Conservation (phyloP, 73 alveolate genomes). For the Stentor roeselii region DNA sequence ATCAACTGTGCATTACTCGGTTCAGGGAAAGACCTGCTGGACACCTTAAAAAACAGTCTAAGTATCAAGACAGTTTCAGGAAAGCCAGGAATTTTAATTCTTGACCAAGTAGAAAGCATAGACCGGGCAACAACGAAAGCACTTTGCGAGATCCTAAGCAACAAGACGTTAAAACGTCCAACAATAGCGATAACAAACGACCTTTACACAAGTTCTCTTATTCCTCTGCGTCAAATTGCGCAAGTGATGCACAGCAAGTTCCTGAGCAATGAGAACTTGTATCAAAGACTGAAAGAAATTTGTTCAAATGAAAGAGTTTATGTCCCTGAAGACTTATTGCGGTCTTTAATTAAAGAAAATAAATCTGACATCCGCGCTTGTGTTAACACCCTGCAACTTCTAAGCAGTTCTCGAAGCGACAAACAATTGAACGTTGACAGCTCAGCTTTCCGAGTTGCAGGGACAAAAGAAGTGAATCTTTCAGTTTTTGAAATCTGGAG, state of each 20-base stretch:
- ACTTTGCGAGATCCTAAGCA: background rate
- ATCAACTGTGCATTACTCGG: conserved; percentile 77
- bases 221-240: conserved; percentile 66
- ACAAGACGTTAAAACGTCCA: conserved; percentile 56
- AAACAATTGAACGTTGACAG: background rate
- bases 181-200: conserved; percentile 78
- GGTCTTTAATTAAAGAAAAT: conserved; percentile 35
- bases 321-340: conserved; percentile 42
- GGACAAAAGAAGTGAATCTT: background rate
- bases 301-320: conserved; percentile 57
- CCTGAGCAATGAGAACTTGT: conserved; percentile 49
- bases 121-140: background rate
- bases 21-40: conserved; percentile 28
- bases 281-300: conserved; percentile 49
- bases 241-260: conserved; percentile 57
- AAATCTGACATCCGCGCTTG: conserved; percentile 73
- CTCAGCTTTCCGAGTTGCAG: background rate
- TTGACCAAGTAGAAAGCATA: conserved; percentile 21
- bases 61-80: conserved; percentile 2
- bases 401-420: conserved; percentile 45
- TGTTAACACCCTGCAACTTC: conserved; percentile 61
- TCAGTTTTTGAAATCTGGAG: conserved; percentile 12
- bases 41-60: background rate
- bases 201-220: conserved; percentile 66
- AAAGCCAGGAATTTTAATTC: background rate